Evolutionary conservation across 1,139 yeast genomes (phyloP), one percentile per base, ranked within the genome.

Genomic region (Lodderomyces oxycetoniae): DNA sequence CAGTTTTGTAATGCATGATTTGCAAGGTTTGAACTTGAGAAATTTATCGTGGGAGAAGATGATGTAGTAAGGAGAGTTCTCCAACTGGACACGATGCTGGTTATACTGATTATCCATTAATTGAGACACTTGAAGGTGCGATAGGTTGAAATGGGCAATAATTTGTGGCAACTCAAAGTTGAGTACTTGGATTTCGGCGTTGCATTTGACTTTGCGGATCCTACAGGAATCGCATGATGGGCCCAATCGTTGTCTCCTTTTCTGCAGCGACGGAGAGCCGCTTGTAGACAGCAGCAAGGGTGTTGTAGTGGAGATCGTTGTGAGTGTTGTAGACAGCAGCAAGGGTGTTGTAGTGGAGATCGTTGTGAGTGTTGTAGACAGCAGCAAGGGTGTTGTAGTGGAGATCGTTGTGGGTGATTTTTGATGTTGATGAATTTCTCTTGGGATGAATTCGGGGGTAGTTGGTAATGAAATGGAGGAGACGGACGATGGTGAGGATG

Each of bases 181-280:
- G 50, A 37, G 40, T 2, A 59, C 47, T 5, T 37, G 33, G 13
- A 80, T 76, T 44, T 72, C 79, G 2, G 89, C 86, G 49, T 81
- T 79, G 57, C 91, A 82, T 55, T 79, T 82, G 40, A 80, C 83
- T 55, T 82, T 82, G 41, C 86, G 68, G n/a, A 72, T 53, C 34
- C 88, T 64, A 53, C 91, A 82, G 28, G 74, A 62, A 52, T 82
- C 89, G 56, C 91, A 82, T 32, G 84, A 76, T 7, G 89, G 89
- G 0, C 91, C 89, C 15, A 75, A 63, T 41, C 91, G 61, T 55
- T 82, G 89, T 45, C 83, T 56, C 55, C 70, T 68, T 42, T 60
- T 68, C 14, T 22, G 22, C 12, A 36, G 34, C 24, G 24, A 34
- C 17, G 15, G 26, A 12, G 33, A 20, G 17, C 11, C 13, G 25